A percentile compares a stretch with the other conserved stretches of the same genome.
Evolutionary conservation across 345 rosid species (phyloP).

Genomic region (Linum usitatissimum): DNA sequence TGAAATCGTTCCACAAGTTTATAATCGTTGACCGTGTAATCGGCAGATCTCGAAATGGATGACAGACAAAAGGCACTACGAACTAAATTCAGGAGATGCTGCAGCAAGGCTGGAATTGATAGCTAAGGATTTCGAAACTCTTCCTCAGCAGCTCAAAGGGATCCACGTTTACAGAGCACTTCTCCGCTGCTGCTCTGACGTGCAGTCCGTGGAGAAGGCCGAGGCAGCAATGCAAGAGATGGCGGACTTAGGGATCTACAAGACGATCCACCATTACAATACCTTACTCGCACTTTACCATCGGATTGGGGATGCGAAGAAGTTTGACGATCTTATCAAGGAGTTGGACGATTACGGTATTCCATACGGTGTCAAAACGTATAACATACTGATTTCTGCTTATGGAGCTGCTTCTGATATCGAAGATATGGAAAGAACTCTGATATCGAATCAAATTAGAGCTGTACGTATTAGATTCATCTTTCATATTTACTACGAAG

Average conservation of each 20-base stretch:
- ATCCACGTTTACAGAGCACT: conserved; percentile 26
- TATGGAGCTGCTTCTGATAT: conserved; percentile 18
- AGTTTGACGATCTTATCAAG: conserved; percentile 14
- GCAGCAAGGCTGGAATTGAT: conserved; percentile 36
- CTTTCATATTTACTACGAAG: no score
- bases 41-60: conserved; percentile 37
- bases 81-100: conserved; percentile 12
- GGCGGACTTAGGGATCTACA: conserved; percentile 22
- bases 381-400: conserved; percentile 18
- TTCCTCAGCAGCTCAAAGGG: conserved; percentile 15
- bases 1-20: background rate
- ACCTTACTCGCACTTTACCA: conserved; percentile 21
- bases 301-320: conserved; percentile 18
- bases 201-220: conserved; percentile 27
- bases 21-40: background rate
- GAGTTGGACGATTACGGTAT: conserved; percentile 28
- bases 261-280: conserved; percentile 12
- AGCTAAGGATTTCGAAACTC: conserved; percentile 17
- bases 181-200: conserved; percentile 28
- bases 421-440: conserved; percentile 17
- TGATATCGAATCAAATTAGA: no score
- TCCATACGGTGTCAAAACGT: conserved; percentile 11
- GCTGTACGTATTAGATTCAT: no score
- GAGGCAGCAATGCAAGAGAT: conserved; percentile 27
- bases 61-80: conserved; percentile 21